Conservation (phyloP, 257 asterid species). For the Solanum sitiens region DNA sequence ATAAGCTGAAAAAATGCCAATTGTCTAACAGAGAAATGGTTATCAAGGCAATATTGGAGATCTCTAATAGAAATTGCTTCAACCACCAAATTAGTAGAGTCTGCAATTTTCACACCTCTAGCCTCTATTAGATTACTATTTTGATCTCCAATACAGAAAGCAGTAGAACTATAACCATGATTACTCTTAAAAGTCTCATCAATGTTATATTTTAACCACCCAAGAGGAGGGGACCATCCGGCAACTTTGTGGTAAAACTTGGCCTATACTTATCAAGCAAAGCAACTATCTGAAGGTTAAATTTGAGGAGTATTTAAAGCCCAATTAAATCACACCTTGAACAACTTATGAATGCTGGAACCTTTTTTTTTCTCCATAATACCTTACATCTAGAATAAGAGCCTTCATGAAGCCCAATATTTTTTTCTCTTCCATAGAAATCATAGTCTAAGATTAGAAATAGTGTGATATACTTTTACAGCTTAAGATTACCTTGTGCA, state of each 20-base stretch:
- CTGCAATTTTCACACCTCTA: background rate
- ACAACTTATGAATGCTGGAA: too few relatives aligned
- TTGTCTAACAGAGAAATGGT: too few relatives aligned
- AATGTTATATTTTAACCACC: background rate
- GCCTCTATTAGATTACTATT: background rate
- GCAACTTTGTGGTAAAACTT: background rate
- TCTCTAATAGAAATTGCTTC: background rate
- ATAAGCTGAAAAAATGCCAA: too few relatives aligned
- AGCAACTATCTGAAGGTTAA: background rate
- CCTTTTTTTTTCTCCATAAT: too few relatives aligned
- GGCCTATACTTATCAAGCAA: background rate
- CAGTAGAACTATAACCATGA: too few relatives aligned
- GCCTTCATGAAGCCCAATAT: too few relatives aligned
- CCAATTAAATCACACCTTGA: background rate
- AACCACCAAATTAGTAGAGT: background rate
- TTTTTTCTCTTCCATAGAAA: too few relatives aligned
- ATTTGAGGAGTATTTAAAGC: background rate
- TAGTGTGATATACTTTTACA: background rate
- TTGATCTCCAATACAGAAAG: background rate
- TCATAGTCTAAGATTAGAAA: background rate
- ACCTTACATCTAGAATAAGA: too few relatives aligned
- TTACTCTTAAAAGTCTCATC: background rate
- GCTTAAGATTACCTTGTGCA: background rate
- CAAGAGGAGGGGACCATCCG: background rate
- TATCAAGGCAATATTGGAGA: background rate